Evolutionary conservation across 805 yeast species (phyloP).

Genomic region (Saccharomyces mikatae): DNA sequence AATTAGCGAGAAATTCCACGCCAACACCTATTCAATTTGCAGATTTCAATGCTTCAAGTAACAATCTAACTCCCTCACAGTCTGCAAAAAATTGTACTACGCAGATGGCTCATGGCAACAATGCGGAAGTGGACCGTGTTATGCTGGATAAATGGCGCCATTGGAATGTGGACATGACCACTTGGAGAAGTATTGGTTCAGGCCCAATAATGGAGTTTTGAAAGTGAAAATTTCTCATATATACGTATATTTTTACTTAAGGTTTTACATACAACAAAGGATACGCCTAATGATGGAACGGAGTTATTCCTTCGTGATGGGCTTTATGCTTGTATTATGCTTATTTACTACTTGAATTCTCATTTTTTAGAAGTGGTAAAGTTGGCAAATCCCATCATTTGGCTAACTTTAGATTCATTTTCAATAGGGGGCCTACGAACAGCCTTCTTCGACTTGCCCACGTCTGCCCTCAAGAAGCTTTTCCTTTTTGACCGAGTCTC

Average conservation of each 20-base stretch:
- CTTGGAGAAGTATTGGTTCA: conserved; percentile 65
- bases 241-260: neutral
- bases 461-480: conserved; percentile 18
- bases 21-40: conserved; percentile 12
- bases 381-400: conserved; percentile 53
- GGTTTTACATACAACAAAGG: neutral
- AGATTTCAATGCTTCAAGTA: conserved; percentile 12
- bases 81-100: conserved; percentile 9
- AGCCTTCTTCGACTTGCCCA: conserved; percentile 23
- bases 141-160: conserved; percentile 68
- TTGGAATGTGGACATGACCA: conserved; percentile 82
- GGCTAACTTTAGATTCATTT: conserved; percentile 21
- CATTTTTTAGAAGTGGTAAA: conserved; percentile 44
- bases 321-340: conserved; percentile 1
- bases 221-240: neutral
- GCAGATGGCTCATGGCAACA: neutral
- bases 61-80: conserved; percentile 9
- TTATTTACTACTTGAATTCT: neutral
- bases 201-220: conserved; percentile 51
- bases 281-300: neutral
- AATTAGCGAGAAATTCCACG: conserved; percentile 3
- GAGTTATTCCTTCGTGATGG: neutral
- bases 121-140: conserved; percentile 35
- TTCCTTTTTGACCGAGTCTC: conserved; percentile 36
- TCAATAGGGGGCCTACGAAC: conserved; percentile 8